Conservation (phyloP, 2,329 filamentous ascomycete species). For the Pseudocercospora vitis region DNA sequence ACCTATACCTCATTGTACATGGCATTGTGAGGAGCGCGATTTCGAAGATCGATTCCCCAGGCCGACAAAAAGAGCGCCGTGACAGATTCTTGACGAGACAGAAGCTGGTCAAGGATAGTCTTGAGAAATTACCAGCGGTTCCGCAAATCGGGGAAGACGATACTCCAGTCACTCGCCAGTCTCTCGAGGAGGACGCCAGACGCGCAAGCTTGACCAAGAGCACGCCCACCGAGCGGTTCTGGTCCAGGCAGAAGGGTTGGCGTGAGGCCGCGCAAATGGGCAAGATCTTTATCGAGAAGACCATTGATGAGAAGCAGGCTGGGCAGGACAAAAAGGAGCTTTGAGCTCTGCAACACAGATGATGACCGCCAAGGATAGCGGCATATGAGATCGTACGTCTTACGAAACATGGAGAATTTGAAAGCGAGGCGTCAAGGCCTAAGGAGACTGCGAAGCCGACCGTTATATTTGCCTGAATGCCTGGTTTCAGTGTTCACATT, state of each 20-base stretch:
- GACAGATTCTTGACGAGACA: slow-evolving; percentile 81
- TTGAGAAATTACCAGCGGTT: slow-evolving; percentile 53
- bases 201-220: slow-evolving; percentile 43
- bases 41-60: slow-evolving; percentile 78
- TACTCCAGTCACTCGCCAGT: slow-evolving; percentile 63
- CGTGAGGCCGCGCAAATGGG: slow-evolving; percentile 54
- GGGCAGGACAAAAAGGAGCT: slow-evolving; percentile 38
- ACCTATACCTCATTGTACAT: slow-evolving; percentile 80
- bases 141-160: slow-evolving; percentile 50
- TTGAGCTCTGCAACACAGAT: slow-evolving; percentile 9
- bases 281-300: slow-evolving; percentile 51
- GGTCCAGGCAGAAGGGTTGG: slow-evolving; percentile 53
- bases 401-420: background rate
- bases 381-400: background rate
- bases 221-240: slow-evolving; percentile 53
- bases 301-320: slow-evolving; percentile 26
- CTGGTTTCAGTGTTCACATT: background rate
- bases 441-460: background rate
- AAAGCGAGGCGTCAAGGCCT: background rate
- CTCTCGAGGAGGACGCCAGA: slow-evolving; percentile 60
- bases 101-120: slow-evolving; percentile 71
- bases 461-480: no score
- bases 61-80: slow-evolving; percentile 78
- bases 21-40: slow-evolving; percentile 71
- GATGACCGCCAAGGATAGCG: background rate